Evolutionary conservation across 345 rosid genomes (phyloP).

Genomic region (Eucalyptus cloeziana): DNA sequence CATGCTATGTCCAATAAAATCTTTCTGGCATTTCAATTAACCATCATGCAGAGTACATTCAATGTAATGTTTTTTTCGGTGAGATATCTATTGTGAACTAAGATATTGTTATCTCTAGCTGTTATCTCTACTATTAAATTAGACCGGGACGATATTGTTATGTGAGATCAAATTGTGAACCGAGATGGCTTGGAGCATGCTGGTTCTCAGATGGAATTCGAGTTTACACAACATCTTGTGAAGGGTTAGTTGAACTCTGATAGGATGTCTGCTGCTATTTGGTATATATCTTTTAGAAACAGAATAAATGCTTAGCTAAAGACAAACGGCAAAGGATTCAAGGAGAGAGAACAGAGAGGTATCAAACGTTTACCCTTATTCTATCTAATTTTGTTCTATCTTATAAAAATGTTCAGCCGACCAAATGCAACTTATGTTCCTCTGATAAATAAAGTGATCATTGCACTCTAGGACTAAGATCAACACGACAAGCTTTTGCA

Average conservation of each 20-base stretch:
- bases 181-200: no score
- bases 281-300: background rate
- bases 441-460: background rate
- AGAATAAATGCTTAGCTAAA: background rate
- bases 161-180: no score
- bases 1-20: no score
- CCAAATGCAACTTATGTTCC: background rate
- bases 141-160: fast-evolving
- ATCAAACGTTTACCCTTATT: background rate
- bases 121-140: no score
- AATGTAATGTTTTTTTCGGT: no score
- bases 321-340: background rate
- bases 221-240: no score
- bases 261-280: background rate
- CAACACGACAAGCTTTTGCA: fast-evolving
- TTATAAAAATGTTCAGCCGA: fast-evolving
- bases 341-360: background rate
- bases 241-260: background rate
- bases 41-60: no score
- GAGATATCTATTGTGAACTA: no score
- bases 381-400: background rate
- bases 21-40: no score
- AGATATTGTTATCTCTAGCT: no score
- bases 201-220: no score
- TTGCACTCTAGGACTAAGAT: background rate